These are phyloP conservation scores for Wallacemonas sp. DNA, from an alignment of 208 protist genomes.

Conservation along the genomic window DNA sequence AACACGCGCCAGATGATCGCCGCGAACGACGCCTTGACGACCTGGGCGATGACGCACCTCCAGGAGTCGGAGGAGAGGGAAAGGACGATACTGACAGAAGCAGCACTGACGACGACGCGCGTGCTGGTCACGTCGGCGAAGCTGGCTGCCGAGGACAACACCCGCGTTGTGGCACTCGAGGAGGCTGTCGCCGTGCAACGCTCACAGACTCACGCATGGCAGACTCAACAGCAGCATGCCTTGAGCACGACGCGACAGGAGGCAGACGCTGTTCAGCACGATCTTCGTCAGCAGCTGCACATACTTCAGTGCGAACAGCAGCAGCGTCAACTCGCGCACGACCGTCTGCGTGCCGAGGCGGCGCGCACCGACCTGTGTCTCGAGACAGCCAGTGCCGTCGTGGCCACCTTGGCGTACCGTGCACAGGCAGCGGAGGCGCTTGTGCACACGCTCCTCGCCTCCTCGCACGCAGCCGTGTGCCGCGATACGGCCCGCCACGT, in stretches of 20 bases:
- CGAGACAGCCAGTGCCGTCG: no score
- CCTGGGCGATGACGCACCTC: neutral
- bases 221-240: neutral
- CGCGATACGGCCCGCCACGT: neutral
- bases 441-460: slow-evolving; percentile 16
- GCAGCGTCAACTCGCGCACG: no score
- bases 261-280: neutral
- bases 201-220: neutral
- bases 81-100: slow-evolving; percentile 1
- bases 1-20: slow-evolving; percentile 12
- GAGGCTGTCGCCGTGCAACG: neutral
- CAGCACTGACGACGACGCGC: slow-evolving; percentile 1
- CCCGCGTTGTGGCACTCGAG: neutral
- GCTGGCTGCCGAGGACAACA: neutral
- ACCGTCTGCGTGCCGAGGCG: no score
- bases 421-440: slow-evolving; percentile 22
- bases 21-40: slow-evolving; percentile 2
- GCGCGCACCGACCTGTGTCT: no score
- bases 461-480: neutral
- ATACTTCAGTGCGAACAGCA: neutral
- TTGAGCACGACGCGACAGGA: neutral
- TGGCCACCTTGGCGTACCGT: no score
- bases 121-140: slow-evolving; percentile 9
- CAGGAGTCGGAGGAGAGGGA: slow-evolving; percentile 11
- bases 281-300: neutral